Evolutionary conservation across 2,329 filamentous ascomycete genomes (phyloP).

Genomic region (Didymellaceae sp.): DNA sequence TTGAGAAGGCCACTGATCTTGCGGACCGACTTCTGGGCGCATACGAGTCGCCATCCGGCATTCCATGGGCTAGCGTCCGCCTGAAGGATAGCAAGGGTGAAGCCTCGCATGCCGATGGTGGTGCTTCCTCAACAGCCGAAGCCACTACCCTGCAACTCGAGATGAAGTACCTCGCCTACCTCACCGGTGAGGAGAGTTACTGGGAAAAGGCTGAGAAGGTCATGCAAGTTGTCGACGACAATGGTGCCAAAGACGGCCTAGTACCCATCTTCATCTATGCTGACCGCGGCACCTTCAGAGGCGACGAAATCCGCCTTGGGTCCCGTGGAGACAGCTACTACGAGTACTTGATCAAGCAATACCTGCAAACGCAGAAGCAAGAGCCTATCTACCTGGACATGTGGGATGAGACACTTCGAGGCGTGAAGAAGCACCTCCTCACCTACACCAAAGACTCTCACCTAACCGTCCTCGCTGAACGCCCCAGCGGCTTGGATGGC

Average conservation of each 20-base stretch:
- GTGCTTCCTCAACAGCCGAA: slow-evolving; percentile 93
- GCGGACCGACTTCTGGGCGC: slow-evolving; percentile 86
- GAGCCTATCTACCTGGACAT: slow-evolving; percentile 88
- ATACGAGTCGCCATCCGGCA: slow-evolving; percentile 84
- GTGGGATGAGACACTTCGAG: slow-evolving; percentile 86
- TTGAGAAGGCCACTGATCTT: slow-evolving; percentile 94
- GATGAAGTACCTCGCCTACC: slow-evolving; percentile 94
- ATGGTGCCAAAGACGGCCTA: slow-evolving; percentile 78
- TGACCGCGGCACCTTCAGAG: slow-evolving; percentile 77
- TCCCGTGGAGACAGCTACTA: slow-evolving; percentile 98
- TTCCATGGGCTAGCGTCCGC: slow-evolving; percentile 91
- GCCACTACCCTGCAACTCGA: slow-evolving; percentile 91
- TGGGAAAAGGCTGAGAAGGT: slow-evolving; percentile 93
- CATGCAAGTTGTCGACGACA: slow-evolving; percentile 88
- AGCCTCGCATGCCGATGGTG: slow-evolving; percentile 80
- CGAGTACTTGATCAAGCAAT: slow-evolving; percentile 98
- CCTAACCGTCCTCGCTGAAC: slow-evolving; percentile 89
- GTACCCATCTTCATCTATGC: slow-evolving; percentile 92
- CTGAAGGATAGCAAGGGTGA: slow-evolving; percentile 78
- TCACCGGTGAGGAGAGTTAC: slow-evolving; percentile 90
- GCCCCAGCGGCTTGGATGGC: slow-evolving; percentile 73
- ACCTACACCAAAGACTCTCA: slow-evolving; percentile 82
- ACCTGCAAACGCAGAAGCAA: slow-evolving; percentile 86
- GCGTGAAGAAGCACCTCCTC: slow-evolving; percentile 89
- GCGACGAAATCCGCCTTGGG: slow-evolving; percentile 86